Evolutionary conservation across 495 filamentous ascomycete genomes (phyloP).

Genomic region (Hyaloscypha bicolor): DNA sequence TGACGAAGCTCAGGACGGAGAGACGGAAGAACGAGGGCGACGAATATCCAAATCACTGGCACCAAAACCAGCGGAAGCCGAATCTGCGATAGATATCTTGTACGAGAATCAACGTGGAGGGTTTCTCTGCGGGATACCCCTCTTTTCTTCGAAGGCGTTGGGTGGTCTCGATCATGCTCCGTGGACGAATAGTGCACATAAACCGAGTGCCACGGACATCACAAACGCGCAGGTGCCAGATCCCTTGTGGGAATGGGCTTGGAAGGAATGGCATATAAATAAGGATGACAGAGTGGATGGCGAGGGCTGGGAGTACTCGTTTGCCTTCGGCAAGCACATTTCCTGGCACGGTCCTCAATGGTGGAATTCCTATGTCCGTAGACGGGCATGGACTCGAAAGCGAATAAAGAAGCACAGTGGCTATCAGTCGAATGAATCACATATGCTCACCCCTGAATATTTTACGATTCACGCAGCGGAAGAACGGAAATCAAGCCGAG

Average conservation of each 20-base stretch:
- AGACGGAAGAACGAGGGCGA: conserved; percentile 27
- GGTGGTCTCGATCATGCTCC: conserved; percentile 82
- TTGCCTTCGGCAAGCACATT: conserved; percentile 75
- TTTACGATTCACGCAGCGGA: conserved; percentile 69
- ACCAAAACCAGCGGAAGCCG: conserved; percentile 30
- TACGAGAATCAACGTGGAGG: conserved; percentile 90
- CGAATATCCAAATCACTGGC: conserved; percentile 11
- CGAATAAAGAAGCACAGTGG: conserved; percentile 64
- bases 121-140: conserved; percentile 85
- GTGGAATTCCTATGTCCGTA: conserved; percentile 89
- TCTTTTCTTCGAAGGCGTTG: conserved; percentile 84
- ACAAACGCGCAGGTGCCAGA: conserved; percentile 91
- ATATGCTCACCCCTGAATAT: conserved; percentile 79
- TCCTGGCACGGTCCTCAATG: conserved; percentile 92
- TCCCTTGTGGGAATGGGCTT: conserved; percentile 95
- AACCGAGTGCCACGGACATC: conserved; percentile 80
- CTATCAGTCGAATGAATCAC: conserved; percentile 44
- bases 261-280: conserved; percentile 93
- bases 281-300: conserved; percentile 86
- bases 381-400: conserved; percentile 85
- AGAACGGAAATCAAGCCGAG: conserved; percentile 25
- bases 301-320: conserved; percentile 94
- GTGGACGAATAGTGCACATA: conserved; percentile 78
- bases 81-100: conserved; percentile 78
- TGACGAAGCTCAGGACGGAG: conserved; percentile 28